Evolutionary conservation across 768 basidiomycete genomes (phyloP), one percentile per base, ranked within the genome.

Genomic region (Artomyces pyxidatus): DNA sequence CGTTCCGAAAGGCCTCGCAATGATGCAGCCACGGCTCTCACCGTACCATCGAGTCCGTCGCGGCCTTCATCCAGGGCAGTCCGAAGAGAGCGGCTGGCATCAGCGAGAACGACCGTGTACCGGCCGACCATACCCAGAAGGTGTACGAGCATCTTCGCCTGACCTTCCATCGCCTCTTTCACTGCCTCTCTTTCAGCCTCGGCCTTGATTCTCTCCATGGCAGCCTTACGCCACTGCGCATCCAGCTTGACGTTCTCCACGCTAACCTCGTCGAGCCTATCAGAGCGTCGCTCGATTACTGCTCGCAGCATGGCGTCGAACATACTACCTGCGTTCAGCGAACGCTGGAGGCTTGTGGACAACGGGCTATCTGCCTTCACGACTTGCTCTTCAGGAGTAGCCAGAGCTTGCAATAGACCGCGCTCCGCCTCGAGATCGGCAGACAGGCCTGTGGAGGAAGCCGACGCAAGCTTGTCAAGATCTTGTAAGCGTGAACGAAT

Each of bases 301-400:
- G 88, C 88, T n/a, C 85, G 79, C 61, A 92, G 76, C 30, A 85
- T 88, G 14, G 87, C 89, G 41, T 89, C 87, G 59, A 92, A 89
- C 75, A 92, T 85, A 27, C 83, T 80, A 52, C 70, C 73, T 4
- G 87, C 81, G 61, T 90, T 92, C 49, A 74, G 74, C 3, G 88
- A 83, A 5, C 83, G 78, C 59, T 80, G 77, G 25, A 88, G 61
- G 48, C 81, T 75, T 45, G 68, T 63, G 51, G 73, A 77, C 37
- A 88, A 64, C 0, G 74, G 62, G 7, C 88, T 86, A 40, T 76
- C 72, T 2, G 78, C 61, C 58, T 73, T 78, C 42, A 83, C 60
- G 19, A 71, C 76, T 47, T 80, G 74, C 62, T 91, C 88, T 61
- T 92, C 88, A 1, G 85, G 78, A 6, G 62, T 68, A 16, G 80